Conservation (phyloP, 106 monocot genomes). For the Acorus calamus region DNA sequence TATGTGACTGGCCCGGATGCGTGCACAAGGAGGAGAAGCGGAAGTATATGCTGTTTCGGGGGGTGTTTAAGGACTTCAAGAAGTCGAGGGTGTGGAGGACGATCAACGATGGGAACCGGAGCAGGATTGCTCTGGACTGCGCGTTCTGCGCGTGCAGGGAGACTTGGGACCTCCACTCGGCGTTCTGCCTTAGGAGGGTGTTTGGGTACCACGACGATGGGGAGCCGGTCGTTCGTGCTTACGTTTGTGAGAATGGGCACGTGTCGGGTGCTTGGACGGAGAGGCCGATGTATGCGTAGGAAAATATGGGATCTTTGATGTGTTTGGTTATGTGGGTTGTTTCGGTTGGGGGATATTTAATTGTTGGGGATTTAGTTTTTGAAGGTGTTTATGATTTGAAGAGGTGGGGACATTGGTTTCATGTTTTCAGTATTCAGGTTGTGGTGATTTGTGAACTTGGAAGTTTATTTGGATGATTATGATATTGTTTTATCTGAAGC, state of each 20-base stretch:
- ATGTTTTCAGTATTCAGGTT: too few species aligned
- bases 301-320: too few species aligned
- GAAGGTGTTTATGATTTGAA: too few species aligned
- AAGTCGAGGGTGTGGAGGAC: conserved; percentile 78
- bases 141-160: conserved; percentile 66
- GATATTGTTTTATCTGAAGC: too few species aligned
- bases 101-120: conserved; percentile 35
- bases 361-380: too few species aligned
- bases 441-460: too few species aligned
- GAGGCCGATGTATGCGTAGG: conserved; percentile 32
- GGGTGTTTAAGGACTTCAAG: conserved; percentile 79
- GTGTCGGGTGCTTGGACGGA: conserved; percentile 96
- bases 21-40: conserved; percentile 72
- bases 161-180: conserved; percentile 82
- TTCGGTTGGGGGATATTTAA: too few species aligned
- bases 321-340: too few species aligned
- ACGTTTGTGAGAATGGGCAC: conserved; percentile 88
- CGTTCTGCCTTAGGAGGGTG: conserved; percentile 77
- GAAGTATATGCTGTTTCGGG: conserved; percentile 86
- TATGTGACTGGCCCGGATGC: conserved; percentile 87
- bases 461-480: too few species aligned
- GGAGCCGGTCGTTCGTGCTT: conserved; percentile 83
- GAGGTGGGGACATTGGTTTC: too few species aligned
- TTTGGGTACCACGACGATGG: conserved; percentile 95
- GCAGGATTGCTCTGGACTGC: conserved; percentile 42